Percentiles rank a stretch among this genome's conserved stretches.
phyloP scores from a whole-genome alignment of 1,284 basidiomycete species.

The Mycosarcoma mackinlayi region DNA sequence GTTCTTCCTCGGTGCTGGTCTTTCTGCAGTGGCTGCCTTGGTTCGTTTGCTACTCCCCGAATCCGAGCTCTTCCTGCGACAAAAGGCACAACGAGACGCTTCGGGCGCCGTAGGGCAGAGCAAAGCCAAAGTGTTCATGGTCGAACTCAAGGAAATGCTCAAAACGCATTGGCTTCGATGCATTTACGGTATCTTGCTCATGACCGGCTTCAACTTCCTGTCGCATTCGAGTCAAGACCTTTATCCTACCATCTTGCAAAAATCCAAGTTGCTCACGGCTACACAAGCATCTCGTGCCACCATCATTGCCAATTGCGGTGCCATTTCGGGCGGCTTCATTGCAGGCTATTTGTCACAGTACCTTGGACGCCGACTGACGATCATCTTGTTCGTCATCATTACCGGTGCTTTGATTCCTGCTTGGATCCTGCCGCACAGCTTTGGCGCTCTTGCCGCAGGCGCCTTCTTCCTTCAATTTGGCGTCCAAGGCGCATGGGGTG shows the following conservation, averaged over 20 bases:
- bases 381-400: constrained; percentile 73
- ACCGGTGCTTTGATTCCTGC: constrained; percentile 60
- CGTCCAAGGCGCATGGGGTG: constrained; percentile 71
- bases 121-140: constrained; percentile 77
- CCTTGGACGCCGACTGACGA: constrained; percentile 87
- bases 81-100: constrained; percentile 68
- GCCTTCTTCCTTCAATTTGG: constrained; percentile 71
- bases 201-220: constrained; percentile 85
- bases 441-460: constrained; percentile 67
- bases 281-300: constrained; percentile 82
- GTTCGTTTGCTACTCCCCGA: constrained; percentile 82
- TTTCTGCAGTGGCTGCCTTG: constrained; percentile 80
- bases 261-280: constrained; percentile 60
- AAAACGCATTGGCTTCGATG: constrained; percentile 85
- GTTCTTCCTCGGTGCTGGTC: constrained; percentile 72
- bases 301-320: constrained; percentile 87
- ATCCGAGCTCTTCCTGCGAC: constrained; percentile 76
- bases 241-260: constrained; percentile 62
- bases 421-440: constrained; percentile 69
- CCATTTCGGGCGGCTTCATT: constrained; percentile 80
- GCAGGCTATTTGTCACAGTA: constrained; percentile 85
- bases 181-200: constrained; percentile 78
- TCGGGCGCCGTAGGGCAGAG: constrained; percentile 18
- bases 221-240: constrained; percentile 70
- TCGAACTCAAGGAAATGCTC: constrained; percentile 79